Conservation (phyloP, 2,329 filamentous ascomycete genomes). For the Juglanconis sp. region DNA sequence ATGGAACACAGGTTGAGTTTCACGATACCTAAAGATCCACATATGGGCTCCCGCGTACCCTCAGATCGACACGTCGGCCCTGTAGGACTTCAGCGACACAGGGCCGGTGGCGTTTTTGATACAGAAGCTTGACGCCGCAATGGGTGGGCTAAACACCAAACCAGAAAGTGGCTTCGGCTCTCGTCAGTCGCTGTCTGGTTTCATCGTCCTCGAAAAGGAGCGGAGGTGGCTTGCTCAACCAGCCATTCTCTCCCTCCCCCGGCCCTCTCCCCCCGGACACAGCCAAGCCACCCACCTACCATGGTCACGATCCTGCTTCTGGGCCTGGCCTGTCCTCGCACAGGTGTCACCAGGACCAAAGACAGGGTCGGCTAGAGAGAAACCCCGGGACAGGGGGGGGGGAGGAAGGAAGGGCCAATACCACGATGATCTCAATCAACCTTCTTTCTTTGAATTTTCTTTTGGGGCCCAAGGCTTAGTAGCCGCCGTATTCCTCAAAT, state of each 20-base stretch:
- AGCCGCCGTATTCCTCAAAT: neutral
- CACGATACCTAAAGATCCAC: constrained; percentile 12
- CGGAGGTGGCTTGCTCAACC: constrained; percentile 3
- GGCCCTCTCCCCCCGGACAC: neutral
- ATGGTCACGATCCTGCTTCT: neutral
- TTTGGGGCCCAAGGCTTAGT: neutral
- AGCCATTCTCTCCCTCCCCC: neutral
- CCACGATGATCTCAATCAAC: neutral
- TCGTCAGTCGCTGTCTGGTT: constrained; percentile 11
- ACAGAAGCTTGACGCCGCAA: neutral
- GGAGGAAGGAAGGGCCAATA: neutral
- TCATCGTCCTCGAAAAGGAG: constrained; percentile 9
- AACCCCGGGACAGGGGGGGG: neutral
- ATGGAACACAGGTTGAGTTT: constrained; percentile 15
- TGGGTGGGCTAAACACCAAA: neutral
- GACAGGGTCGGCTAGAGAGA: constrained; percentile 9
- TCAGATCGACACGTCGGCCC: constrained; percentile 11
- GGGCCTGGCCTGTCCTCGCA: neutral
- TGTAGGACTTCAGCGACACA: neutral
- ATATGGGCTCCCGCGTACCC: constrained; percentile 1
- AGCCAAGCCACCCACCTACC: neutral
- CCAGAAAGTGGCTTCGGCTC: constrained; percentile 3
- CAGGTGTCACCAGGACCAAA: constrained; percentile 7
- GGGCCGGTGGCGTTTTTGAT: constrained; percentile 6
- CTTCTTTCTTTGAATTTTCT: neutral